Base-by-base conservation (phyloP, 2,329 filamentous ascomycete genomes). In the Penicillium vulpinum region DNA sequence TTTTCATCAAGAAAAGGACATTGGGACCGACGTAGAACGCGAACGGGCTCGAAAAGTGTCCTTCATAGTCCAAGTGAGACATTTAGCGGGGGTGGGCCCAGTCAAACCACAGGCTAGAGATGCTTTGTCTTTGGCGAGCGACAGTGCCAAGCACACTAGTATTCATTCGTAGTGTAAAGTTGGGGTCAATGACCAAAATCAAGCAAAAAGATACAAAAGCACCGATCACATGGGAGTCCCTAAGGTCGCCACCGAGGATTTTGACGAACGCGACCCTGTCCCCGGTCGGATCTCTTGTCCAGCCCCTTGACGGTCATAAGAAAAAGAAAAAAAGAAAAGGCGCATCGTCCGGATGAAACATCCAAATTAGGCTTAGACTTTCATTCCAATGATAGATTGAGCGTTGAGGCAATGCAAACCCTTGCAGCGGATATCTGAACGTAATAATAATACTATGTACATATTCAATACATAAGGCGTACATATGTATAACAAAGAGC, bases 51-150 rank as follows among this genome's bases (percentile, higher is more conserved):
- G 1, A 26, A 33, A 26, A 22, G 11, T 18, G 50, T 24, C 21
- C 38, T 16, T 18, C n/a, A 16, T 22, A 18, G 18, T 16, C 22
- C 18, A 51, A 51, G 40, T 52, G 48, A 56, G 54, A 56, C 48
- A 52, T 56, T 46, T 15, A 33, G 48, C 46, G 38, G 53, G 47
- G 47, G 39, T 35, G 26, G 35, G 44, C 28, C 44, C 29, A 46
- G 28, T 40, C 18, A 41, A n/a, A 16, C 21, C 44, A 5, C 11
- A 10, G 35, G 13, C 11, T 24, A 11, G 31, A 44, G 21, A 41
- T 47, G 26, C 29, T 43, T 43, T 7, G n/a, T 18, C 36, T 36
- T 31, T 46, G 28, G 24, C 7, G 9, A 43, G 15, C 18, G 7
- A 43, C 29, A 51, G 7, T 26, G 49, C 49, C 49, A 44, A 44